Evolutionary conservation across 768 basidiomycete genomes (phyloP), one percentile per base, ranked within the genome.

Genomic region (Cyclocybe cylindracea): DNA sequence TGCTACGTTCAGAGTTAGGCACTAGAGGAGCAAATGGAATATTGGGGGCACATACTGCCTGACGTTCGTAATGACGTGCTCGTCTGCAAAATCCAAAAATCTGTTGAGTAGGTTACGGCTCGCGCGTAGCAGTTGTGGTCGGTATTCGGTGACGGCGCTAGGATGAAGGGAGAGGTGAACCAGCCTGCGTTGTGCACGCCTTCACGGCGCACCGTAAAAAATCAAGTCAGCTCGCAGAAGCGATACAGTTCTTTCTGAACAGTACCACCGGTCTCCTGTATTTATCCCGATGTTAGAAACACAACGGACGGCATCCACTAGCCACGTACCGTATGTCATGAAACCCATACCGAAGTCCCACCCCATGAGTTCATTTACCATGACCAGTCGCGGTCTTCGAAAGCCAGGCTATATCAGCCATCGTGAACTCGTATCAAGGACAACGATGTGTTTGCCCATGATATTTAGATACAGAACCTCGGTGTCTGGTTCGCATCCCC

Each of bases 81-180:
- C 61, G 1, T 68, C 64, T 19, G 73, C 70, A 10, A 60, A 56
- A 6, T 67, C 63, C 11, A 72, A 43, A 14, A 78, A 56, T 13
- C 60, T 63, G 10, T 60, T 59, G 37, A 77, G 64, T 31, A 74
- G 57, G 7, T 53, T 57, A 44, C 69, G 67, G 7, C 55, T 57
- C 7, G 66, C 66, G 44, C 62, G 67, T 19, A 68, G 46, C 31
- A 68, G 64, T 50, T 66, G 59, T 2, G 65, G 67, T 7, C 59
- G 56, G 48, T 69, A 71, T 41, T 60, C 24, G 19, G 39, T 40
- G 3, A 56, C 41, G 11, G 58, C 61, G 16, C 46, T 19, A 36
- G 61, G 53, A 44, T 59, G 48, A 39, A 62, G 60, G 8, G 50
- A 34, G 10, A 57, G 47, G 32, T 62, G 58, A 55, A 62, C 57